These are phyloP conservation scores for Phytophthora rubi DNA, from an alignment of 352 stramenopile genomes.

Conservation along the genomic window DNA sequence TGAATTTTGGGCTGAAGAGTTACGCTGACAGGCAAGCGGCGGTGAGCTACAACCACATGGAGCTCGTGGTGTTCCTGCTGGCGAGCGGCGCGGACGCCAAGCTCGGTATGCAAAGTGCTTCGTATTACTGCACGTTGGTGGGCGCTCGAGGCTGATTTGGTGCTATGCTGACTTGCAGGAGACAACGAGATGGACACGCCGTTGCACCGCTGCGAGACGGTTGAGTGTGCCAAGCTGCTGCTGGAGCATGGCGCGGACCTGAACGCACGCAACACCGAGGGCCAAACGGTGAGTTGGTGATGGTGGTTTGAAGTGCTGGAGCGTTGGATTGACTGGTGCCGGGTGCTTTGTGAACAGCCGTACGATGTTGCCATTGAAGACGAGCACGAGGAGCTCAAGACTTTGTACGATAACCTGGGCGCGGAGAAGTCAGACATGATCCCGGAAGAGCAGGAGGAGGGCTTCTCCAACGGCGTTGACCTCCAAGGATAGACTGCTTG, in stretches of 20 bases:
- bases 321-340: not conserved
- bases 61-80: conserved; percentile 60
- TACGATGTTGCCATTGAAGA: conserved; percentile 72
- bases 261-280: conserved; percentile 69
- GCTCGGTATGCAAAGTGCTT: conserved; percentile 36
- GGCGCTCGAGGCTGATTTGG: not conserved
- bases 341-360: conserved; percentile 35
- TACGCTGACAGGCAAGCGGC: conserved; percentile 53
- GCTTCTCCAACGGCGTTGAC: conserved; percentile 31
- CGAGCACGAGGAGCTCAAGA: conserved; percentile 58
- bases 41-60: conserved; percentile 74
- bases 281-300: conserved; percentile 47
- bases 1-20: not conserved
- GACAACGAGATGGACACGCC: conserved; percentile 74
- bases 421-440: conserved; percentile 57
- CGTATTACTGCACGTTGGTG: not conserved
- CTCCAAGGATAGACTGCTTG: conserved; percentile 29
- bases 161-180: conserved; percentile 31
- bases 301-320: not conserved
- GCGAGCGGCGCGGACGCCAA: conserved; percentile 47
- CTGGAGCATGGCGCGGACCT: conserved; percentile 62
- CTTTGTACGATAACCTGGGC: conserved; percentile 53
- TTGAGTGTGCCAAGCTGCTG: conserved; percentile 62
- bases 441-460: conserved; percentile 35
- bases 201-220: conserved; percentile 68